phyloP scores from a whole-genome alignment of 805 yeast genomes.

The Wickerhamomyces canadensis region DNA sequence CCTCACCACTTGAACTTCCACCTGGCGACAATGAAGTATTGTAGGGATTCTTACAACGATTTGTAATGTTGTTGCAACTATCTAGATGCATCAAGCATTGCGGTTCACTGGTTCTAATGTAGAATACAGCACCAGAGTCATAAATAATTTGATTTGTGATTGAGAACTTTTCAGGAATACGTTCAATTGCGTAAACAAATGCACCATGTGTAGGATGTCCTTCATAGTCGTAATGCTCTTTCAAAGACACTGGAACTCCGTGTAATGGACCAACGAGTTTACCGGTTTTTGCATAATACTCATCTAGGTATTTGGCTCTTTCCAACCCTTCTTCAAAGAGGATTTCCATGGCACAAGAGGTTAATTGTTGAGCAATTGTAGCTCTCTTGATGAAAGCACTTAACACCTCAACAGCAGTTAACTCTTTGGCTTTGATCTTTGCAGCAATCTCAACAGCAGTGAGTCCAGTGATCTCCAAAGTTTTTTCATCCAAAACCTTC shows the following conservation, averaged over 20 bases:
- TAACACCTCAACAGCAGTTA: slow-evolving; percentile 5
- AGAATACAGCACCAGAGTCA: slow-evolving; percentile 43
- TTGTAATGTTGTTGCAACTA: slow-evolving; percentile 52
- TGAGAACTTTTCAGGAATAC: slow-evolving; percentile 33
- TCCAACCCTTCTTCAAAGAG: slow-evolving; percentile 57
- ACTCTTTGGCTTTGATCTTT: slow-evolving; percentile 6
- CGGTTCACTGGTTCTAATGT: slow-evolving; percentile 61
- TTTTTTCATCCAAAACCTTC: slow-evolving; percentile 14
- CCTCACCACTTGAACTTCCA: slow-evolving; percentile 71
- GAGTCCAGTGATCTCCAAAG: slow-evolving; percentile 13
- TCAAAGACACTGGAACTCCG: slow-evolving; percentile 62
- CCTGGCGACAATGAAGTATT: slow-evolving; percentile 58
- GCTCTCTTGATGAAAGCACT: slow-evolving; percentile 35
- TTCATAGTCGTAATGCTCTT: slow-evolving; percentile 53
- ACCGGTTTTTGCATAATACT: slow-evolving; percentile 38
- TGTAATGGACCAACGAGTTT: slow-evolving; percentile 59
- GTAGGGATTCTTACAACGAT: slow-evolving; percentile 51
- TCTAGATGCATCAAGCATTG: slow-evolving; percentile 65
- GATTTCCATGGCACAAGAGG: slow-evolving; percentile 53
- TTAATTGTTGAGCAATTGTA: slow-evolving; percentile 54
- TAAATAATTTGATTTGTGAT: slow-evolving; percentile 34
- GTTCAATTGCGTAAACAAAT: slow-evolving; percentile 37
- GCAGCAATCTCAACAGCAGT: slow-evolving; percentile 10
- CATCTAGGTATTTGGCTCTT: slow-evolving; percentile 53
- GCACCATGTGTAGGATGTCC: slow-evolving; percentile 53